phyloP scores from a whole-genome alignment of 2,329 filamentous ascomycete species.

The Sordariomycetes sp. region DNA sequence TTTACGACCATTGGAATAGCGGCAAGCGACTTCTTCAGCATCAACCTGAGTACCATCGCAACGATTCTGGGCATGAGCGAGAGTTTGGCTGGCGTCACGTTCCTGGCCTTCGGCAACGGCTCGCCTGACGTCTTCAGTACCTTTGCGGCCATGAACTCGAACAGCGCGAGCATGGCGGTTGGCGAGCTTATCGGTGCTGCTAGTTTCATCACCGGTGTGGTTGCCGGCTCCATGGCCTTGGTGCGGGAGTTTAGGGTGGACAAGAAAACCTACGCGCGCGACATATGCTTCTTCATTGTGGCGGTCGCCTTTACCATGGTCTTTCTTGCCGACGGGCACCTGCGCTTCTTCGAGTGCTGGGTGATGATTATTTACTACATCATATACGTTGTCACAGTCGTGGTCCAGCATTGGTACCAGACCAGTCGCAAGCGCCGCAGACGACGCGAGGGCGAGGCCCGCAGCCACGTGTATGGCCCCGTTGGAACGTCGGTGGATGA shows the following conservation, averaged over 20 bases:
- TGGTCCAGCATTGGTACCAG: constrained; percentile 85
- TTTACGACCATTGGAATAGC: constrained; percentile 98
- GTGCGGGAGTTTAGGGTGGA: constrained; percentile 93
- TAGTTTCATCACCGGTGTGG: constrained; percentile 91
- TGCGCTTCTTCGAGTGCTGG: constrained; percentile 82
- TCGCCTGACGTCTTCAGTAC: constrained; percentile 98
- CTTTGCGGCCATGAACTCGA: constrained; percentile 94
- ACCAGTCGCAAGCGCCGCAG: constrained; percentile 50
- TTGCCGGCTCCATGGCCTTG: constrained; percentile 93
- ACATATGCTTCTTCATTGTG: constrained; percentile 85
- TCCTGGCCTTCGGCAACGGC: constrained; percentile 93
- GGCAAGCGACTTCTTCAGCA: constrained; percentile 95
- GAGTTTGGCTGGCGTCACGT: constrained; percentile 91
- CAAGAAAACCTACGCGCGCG: constrained; percentile 79
- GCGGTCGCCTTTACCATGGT: constrained; percentile 80
- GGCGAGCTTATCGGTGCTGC: constrained; percentile 93
- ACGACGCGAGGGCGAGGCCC: constrained; percentile 60
- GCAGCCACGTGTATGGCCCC: constrained; percentile 61
- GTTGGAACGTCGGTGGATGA: constrained; percentile 42
- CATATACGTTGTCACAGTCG: constrained; percentile 82
- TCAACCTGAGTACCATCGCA: constrained; percentile 91
- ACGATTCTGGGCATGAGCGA: constrained; percentile 86
- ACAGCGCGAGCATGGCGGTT: constrained; percentile 93
- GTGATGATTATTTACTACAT: constrained; percentile 86
- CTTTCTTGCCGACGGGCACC: constrained; percentile 74